These are phyloP conservation scores for Plantago elongata DNA, from an alignment of 257 asterid genomes.

Conservation along the genomic window DNA sequence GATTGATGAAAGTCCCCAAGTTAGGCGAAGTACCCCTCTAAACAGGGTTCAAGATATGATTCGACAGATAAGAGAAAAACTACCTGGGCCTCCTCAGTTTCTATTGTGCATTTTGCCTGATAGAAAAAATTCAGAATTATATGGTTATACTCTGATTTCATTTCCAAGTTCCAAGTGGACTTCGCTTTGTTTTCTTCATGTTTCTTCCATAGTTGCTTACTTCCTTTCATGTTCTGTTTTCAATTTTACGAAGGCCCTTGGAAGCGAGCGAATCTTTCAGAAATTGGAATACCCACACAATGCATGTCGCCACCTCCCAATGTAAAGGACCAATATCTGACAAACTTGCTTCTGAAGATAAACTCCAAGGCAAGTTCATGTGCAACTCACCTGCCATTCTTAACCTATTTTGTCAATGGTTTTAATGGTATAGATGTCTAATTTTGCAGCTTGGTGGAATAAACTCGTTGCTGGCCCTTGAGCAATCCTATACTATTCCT, in stretches of 20 bases:
- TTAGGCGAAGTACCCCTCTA: conserved; percentile 39
- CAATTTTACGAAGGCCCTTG: conserved; percentile 58
- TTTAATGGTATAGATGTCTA: background rate
- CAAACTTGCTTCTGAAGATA: conserved; percentile 62
- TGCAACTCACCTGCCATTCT: background rate
- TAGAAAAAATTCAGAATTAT: conserved; percentile 57
- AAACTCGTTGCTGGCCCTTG: conserved; percentile 47
- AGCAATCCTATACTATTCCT: conserved; percentile 33
- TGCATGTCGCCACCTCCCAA: conserved; percentile 65
- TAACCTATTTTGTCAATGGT: background rate
- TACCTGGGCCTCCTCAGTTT: conserved; percentile 48
- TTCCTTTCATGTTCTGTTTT: background rate
- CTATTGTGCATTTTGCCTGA: conserved; percentile 66
- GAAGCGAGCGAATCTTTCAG: conserved; percentile 56
- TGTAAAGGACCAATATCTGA: conserved; percentile 65
- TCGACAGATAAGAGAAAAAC: conserved; percentile 23
- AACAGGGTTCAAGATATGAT: conserved; percentile 61
- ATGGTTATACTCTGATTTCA: conserved; percentile 33
- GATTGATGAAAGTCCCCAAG: conserved; percentile 38
- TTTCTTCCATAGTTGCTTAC: background rate
- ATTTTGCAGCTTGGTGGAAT: conserved; percentile 63
- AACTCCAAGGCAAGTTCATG: conserved; percentile 50
- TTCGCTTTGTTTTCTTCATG: background rate
- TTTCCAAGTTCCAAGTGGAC: background rate
- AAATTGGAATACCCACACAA: conserved; percentile 54